Percentiles rank a stretch among this genome's conserved stretches.
These are phyloP conservation scores for Candida sakaeoensis DNA, from an alignment of 805 yeast species.

Conservation along the genomic window DNA sequence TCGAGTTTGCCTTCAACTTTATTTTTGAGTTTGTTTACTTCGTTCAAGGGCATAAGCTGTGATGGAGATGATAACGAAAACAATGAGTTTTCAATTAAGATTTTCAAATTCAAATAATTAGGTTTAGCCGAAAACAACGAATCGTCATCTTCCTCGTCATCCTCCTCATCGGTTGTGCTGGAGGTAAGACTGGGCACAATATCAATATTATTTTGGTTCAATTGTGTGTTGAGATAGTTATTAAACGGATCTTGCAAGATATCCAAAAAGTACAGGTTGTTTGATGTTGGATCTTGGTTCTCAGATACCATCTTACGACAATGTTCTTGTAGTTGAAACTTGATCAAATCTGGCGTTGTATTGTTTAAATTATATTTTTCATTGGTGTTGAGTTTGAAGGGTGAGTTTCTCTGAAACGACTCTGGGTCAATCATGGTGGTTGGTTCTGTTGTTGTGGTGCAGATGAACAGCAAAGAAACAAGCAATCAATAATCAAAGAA, in stretches of 20 bases:
- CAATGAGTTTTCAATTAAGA: conserved; percentile 43
- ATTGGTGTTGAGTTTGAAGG: conserved; percentile 29
- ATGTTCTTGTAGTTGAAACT: conserved; percentile 42
- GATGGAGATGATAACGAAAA: conserved; percentile 22
- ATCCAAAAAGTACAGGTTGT: conserved; percentile 14
- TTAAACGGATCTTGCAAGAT: conserved; percentile 29
- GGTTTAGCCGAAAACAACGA: conserved; percentile 16
- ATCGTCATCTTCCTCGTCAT: conserved; percentile 5
- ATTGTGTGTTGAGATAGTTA: conserved; percentile 28
- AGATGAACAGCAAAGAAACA: conserved; percentile 1
- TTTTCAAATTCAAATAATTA: conserved; percentile 37
- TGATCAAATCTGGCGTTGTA: conserved; percentile 41
- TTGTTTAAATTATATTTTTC: conserved; percentile 31
- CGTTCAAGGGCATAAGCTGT: conserved; percentile 20
- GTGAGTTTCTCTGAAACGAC: conserved; percentile 33
- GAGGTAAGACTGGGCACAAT: conserved; percentile 5
- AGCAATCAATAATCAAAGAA: neutral
- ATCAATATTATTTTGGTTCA: conserved; percentile 25
- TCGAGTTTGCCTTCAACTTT: conserved; percentile 28
- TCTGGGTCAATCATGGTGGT: conserved; percentile 34
- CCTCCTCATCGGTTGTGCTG: conserved; percentile 1
- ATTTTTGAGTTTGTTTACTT: conserved; percentile 26
- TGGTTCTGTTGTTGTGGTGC: too few species aligned
- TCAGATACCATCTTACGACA: conserved; percentile 21
- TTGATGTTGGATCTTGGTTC: conserved; percentile 11